Evolutionary conservation across 2,329 filamentous ascomycete genomes (phyloP).

Genomic region (Colletotrichum falcatum): DNA sequence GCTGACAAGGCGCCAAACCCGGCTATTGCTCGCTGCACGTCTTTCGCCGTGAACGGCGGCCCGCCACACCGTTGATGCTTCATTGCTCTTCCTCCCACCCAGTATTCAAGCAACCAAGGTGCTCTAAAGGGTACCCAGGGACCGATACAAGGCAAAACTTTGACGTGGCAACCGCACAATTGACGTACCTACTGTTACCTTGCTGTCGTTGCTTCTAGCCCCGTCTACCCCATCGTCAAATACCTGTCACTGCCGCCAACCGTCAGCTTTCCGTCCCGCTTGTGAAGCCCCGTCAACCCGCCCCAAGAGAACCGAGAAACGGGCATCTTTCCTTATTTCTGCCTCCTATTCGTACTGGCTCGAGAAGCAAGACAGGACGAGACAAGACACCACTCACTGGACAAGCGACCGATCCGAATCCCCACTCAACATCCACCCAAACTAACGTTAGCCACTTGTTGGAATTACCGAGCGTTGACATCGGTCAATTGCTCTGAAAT

Average conservation of each 20-base stretch:
- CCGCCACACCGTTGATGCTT: constrained; percentile 2
- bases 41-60: constrained; percentile 10
- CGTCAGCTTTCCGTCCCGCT: not conserved
- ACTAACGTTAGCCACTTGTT: constrained; percentile 35
- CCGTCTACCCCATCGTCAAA: not conserved
- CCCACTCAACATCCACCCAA: constrained; percentile 29
- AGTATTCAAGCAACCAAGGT: not conserved
- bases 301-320: not conserved
- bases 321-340: not conserved
- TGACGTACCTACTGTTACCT: not conserved
- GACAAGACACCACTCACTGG: constrained; percentile 7
- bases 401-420: constrained; percentile 11
- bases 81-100: constrained; percentile 7
- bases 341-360: constrained; percentile 10
- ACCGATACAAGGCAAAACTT: not conserved
- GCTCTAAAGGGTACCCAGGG: not conserved
- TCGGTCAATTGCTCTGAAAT: constrained; percentile 20
- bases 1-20: constrained; percentile 30
- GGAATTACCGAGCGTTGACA: constrained; percentile 35
- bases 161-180: not conserved
- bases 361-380: constrained; percentile 17
- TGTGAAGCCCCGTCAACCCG: not conserved
- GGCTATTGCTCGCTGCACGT: constrained; percentile 11
- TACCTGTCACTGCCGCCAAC: not conserved
- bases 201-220: not conserved